Percentiles rank a stretch among this genome's conserved stretches.
Conservation (phyloP, 2,329 filamentous ascomycete species). For the Epichloe uncinata region DNA sequence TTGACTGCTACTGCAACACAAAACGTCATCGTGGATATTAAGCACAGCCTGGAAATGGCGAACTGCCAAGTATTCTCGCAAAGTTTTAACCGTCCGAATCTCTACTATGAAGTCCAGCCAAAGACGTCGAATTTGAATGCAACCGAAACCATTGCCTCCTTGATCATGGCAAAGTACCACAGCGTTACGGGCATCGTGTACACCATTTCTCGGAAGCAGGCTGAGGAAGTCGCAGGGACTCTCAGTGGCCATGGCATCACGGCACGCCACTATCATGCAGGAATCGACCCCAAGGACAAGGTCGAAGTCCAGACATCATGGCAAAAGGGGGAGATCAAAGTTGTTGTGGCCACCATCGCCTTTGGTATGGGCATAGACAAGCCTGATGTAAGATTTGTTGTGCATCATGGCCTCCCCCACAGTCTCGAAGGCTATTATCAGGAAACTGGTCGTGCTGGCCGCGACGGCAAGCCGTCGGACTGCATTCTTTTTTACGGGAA, state of each 20-base stretch:
- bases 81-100: conserved; percentile 93
- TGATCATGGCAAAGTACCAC: conserved; percentile 59
- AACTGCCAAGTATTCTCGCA: conserved; percentile 71
- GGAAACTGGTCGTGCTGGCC: conserved; percentile 86
- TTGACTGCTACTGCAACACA: conserved; percentile 90
- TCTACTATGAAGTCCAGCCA: conserved; percentile 70
- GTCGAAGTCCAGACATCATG: conserved; percentile 61
- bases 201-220: conserved; percentile 71
- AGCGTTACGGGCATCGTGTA: conserved; percentile 84
- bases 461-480: conserved; percentile 75
- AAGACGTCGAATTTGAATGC: conserved; percentile 48
- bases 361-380: conserved; percentile 99
- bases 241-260: conserved; percentile 53
- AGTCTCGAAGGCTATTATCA: conserved; percentile 97
- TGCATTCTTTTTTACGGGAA: conserved; percentile 81
- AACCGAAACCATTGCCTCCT: conserved; percentile 37
- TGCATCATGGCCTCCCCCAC: conserved; percentile 85
- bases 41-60: conserved; percentile 76
- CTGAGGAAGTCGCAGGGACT: conserved; percentile 64
- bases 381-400: conserved; percentile 87
- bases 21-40: conserved; percentile 84
- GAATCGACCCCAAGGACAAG: conserved; percentile 56
- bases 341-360: conserved; percentile 95
- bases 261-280: conserved; percentile 78
- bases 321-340: conserved; percentile 71